phyloP scores from a whole-genome alignment of 2,329 filamentous ascomycete species.

The Sporothrix pseudoabietina region DNA sequence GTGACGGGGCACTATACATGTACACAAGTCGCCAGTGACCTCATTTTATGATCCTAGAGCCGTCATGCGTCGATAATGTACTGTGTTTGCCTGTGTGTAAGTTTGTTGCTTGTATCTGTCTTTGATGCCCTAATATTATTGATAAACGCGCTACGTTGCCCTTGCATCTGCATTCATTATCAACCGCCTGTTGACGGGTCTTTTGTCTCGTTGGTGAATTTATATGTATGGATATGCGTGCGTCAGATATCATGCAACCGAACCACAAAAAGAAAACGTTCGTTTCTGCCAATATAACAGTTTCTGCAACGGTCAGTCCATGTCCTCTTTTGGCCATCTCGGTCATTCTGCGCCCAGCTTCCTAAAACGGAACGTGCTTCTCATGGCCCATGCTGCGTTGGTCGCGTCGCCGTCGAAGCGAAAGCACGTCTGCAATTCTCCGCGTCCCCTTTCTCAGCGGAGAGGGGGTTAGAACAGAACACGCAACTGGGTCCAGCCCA shows the following conservation, averaged over 20 bases:
- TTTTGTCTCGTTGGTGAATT: neutral
- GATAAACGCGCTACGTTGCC: neutral
- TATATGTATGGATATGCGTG: no score
- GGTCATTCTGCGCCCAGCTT: slow-evolving; percentile 32
- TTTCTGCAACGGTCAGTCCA: neutral
- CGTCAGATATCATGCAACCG: neutral
- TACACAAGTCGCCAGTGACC: neutral
- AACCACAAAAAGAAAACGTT: neutral
- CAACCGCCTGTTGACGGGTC: neutral
- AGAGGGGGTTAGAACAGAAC: slow-evolving; percentile 5
- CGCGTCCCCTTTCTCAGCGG: neutral
- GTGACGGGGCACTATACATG: neutral
- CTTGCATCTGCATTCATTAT: neutral
- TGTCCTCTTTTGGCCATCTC: neutral
- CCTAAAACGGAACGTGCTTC: slow-evolving; percentile 31
- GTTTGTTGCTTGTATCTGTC: neutral
- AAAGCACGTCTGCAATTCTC: slow-evolving; percentile 20
- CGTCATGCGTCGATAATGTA: slow-evolving; percentile 19
- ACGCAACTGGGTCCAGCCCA: slow-evolving; percentile 12
- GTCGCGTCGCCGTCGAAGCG: slow-evolving; percentile 11
- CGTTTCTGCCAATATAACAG: neutral
- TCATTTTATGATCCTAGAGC: slow-evolving; percentile 7
- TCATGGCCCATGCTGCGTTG: neutral
- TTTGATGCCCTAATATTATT: neutral
- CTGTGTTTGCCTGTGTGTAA: neutral